Conservation (phyloP, 495 filamentous ascomycete species). For the Penicillium soppii region DNA sequence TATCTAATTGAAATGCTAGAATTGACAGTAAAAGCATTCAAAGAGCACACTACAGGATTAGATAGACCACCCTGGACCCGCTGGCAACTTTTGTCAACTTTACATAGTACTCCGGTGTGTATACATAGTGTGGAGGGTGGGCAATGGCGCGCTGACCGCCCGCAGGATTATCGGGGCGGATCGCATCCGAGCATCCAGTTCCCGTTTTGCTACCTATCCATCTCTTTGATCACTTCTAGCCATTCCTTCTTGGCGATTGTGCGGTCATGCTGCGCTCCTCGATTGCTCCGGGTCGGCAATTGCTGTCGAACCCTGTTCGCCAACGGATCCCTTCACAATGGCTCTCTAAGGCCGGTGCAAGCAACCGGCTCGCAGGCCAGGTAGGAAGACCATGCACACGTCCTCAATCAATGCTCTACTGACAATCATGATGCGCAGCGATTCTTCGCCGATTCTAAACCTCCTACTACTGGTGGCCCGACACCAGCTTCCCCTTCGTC, state of each 20-base stretch:
- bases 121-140: background rate
- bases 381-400: conserved; percentile 30
- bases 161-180: conserved; percentile 44
- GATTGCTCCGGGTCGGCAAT: conserved; percentile 44
- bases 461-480: conserved; percentile 29
- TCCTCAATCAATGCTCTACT: conserved; percentile 11
- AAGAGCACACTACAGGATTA: too few relatives aligned
- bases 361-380: conserved; percentile 44
- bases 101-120: background rate
- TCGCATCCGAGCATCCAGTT: conserved; percentile 43
- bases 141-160: conserved; percentile 29
- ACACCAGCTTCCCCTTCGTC: conserved; percentile 48
- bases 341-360: conserved; percentile 44
- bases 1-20: too few relatives aligned
- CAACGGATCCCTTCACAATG: conserved; percentile 47
- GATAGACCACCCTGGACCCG: too few relatives aligned
- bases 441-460: conserved; percentile 46
- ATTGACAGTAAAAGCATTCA: too few relatives aligned
- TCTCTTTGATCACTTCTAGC: conserved; percentile 24
- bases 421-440: conserved; percentile 23
- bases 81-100: background rate
- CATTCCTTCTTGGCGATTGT: conserved; percentile 38
- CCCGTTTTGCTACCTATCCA: conserved; percentile 37
- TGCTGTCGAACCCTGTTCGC: conserved; percentile 43
- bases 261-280: conserved; percentile 53